Base-by-base conservation (phyloP, 306 rosid genomes). In the Ammopiptanthus mongolicus region DNA sequence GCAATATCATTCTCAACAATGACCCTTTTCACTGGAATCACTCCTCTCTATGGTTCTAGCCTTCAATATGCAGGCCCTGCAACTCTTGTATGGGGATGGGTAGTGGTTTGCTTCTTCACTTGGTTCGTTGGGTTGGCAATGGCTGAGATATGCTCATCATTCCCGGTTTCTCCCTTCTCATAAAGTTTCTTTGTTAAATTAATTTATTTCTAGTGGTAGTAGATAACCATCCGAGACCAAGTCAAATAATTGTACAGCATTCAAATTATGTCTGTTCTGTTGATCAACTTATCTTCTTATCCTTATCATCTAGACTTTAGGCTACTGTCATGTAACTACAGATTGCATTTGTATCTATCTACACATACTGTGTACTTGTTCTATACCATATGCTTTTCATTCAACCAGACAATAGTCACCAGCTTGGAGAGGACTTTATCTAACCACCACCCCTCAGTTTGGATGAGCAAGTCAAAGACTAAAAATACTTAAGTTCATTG, bases 11-110 rank as follows among this genome's bases (percentile, higher is more conserved):
- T 92, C 71, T 92, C 97, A 29, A 88, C 94, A 3, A 90, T 92
- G 96, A 87, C 94, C 10, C 91, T 92, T 65, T 92, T 92, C 88
- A 90, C 94, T n/a, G 98, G 98, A 77, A 92, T 92, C n/a, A 92
- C 98, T 62, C 98, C 98, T 29, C 82, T 92, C 21, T 92, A 85
- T 81, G 98, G 96, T 59, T 84, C 94, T 21, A 92, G 96, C 72
- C 91, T 92, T 67, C 86, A 61, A 13, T 92, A 92, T 80, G 92
- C 87, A 46, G 98, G 98, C 34, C 98, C 98, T 62, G 96, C 98
- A 71, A 53, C 85, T 75, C 94, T 92, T 69, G 94, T 92, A 0
- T 92, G 97, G 97, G 97, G 96, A 1, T 92, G 97, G 97, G 58
- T 92, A 36, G 91, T 88, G 4, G 96, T 88, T 50, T 85, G 88